Conservation (phyloP, 73 alveolate species). For the Paramecium primaurelia region DNA sequence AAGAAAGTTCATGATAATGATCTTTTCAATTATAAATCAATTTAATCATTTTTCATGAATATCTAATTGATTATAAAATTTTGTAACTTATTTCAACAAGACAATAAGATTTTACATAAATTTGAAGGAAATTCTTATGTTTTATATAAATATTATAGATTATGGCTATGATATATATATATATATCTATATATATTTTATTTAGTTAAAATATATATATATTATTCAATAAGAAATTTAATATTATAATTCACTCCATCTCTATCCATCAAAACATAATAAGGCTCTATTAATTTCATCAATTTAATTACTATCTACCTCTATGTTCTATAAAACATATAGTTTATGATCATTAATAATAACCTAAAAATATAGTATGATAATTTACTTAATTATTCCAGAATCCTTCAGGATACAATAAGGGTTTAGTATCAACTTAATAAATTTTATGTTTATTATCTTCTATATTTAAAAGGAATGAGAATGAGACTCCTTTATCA, state of each 20-base stretch:
- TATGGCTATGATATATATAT: not conserved
- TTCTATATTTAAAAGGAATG: constrained; percentile 29
- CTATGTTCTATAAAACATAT: constrained; percentile 39
- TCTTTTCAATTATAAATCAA: not conserved
- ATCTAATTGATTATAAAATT: not conserved
- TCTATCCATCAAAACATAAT: constrained; percentile 45
- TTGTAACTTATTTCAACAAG: not conserved
- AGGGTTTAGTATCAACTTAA: constrained; percentile 2
- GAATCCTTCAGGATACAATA: constrained; percentile 52
- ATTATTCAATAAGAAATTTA: not conserved
- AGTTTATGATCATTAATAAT: not conserved
- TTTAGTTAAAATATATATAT: too few species aligned
- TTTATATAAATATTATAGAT: not conserved
- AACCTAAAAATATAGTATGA: not conserved
- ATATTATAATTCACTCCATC: constrained; percentile 42
- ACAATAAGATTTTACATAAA: not conserved
- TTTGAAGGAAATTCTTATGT: not conserved
- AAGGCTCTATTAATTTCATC: constrained; percentile 36
- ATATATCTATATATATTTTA: not conserved
- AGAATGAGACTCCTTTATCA: not conserved
- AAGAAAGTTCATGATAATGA: not conserved
- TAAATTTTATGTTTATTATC: not conserved
- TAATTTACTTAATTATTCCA: constrained; percentile 23
- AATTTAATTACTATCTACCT: not conserved
- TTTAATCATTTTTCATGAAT: not conserved